Base-by-base conservation (phyloP, 495 filamentous ascomycete species). In the Aspergillus ostianus region DNA sequence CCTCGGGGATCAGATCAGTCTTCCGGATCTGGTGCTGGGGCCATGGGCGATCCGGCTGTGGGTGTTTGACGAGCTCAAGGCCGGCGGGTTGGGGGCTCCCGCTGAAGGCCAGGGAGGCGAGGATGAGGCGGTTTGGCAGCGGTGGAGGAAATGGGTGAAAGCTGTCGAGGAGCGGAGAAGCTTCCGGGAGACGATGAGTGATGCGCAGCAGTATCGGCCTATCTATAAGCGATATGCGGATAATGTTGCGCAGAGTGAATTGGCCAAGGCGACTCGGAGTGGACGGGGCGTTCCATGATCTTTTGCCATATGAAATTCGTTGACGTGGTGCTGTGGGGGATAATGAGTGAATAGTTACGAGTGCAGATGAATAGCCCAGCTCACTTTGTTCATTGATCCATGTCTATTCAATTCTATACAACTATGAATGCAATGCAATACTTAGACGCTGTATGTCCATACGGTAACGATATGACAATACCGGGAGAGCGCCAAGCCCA, bases 211-310 rank as follows among this genome's bases (percentile, higher is more conserved):
- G 66, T 89, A 87, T 64, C 65, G 85, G 53, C 79, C 77, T 2
- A 86, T 86, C 53, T 91, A 90, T 68, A 78, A 84, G 69, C 72
- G 85, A 55, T 91, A 91, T 79, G 87, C 86, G 15, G 85, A 90
- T 51, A 81, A 90, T 71, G 83, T 77, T n/a, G 87, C 87, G 48
- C 82, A 87, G 71, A 87, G 84, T 53, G 84, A 90, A 70, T 71
- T 89, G 55, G 87, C 82, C 19, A 85, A 89, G 74, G 87, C 87
- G 27, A 89, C 82, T 12, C 77, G 86, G 65, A 73, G 77, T 62
- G 87, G 87, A 8, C 79, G 74, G 58, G 82, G 76, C 18, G 80
- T 90, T 58, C 87, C 87, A 5, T 89, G 64, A 79, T 15, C 10
- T 32, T 32, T 32, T 32, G 30, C 6, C 10, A 32, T 7, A 32